Conservation (phyloP, 371 early-diverging fungal genomes). For the Mortierella sp. region DNA sequence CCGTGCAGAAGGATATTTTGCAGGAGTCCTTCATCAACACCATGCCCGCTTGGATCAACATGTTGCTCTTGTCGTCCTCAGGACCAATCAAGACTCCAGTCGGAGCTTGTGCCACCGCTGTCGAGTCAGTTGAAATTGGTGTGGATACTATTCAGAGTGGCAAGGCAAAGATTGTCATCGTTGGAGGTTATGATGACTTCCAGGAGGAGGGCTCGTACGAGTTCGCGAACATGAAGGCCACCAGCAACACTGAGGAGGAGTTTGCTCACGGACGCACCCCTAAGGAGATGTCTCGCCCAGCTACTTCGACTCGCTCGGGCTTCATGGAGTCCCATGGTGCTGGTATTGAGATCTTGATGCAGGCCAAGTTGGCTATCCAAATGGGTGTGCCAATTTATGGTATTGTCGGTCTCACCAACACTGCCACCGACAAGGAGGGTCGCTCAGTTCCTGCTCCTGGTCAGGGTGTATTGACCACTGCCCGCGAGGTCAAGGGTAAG, state of each 20-base stretch:
- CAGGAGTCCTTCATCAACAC: conserved; percentile 97
- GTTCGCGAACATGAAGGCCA: conserved; percentile 98
- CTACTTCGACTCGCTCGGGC: conserved; percentile 92
- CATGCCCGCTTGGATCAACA: conserved; percentile 97
- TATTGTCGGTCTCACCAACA: conserved; percentile 92
- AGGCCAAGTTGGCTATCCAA: conserved; percentile 89
- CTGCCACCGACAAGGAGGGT: conserved; percentile 97
- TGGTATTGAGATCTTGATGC: conserved; percentile 93
- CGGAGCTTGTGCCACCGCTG: conserved; percentile 96
- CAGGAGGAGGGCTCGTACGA: conserved; percentile 95
- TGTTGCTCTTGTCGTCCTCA: conserved; percentile 93
- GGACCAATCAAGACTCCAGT: conserved; percentile 98
- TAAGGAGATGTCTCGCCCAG: conserved; percentile 93
- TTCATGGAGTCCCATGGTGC: conserved; percentile 98
- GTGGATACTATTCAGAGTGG: conserved; percentile 92
- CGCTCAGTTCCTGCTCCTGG: conserved; percentile 97
- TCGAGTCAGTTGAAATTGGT: conserved; percentile 93
- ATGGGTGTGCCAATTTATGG: conserved; percentile 97
- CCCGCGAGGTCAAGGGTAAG: conserved; percentile 80
- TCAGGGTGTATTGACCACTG: conserved; percentile 95
- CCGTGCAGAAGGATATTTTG: conserved; percentile 93
- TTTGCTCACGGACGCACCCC: conserved; percentile 90
- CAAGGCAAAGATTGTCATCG: conserved; percentile 95
- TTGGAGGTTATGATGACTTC: conserved; percentile 96
- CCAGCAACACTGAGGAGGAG: conserved; percentile 89